Percentiles rank a stretch among this genome's conserved stretches.
Evolutionary conservation across 2,329 filamentous ascomycete genomes (phyloP).

Genomic region (Calonectria crousiana): DNA sequence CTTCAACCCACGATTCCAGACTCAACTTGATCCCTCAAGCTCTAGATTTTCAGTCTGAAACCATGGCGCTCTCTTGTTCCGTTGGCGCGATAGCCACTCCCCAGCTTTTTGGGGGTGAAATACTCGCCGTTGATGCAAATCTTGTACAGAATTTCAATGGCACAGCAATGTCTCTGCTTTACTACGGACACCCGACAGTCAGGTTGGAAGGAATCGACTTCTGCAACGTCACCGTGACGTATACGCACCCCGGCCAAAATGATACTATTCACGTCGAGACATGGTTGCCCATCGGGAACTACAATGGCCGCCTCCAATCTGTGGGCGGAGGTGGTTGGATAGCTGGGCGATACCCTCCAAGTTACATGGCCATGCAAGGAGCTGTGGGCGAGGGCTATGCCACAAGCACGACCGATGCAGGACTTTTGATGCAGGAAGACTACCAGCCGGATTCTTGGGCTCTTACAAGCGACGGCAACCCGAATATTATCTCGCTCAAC

Average conservation of each 20-base stretch:
- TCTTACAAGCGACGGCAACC: slow-evolving; percentile 34
- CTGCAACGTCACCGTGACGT: slow-evolving; percentile 46
- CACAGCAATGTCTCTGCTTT: neutral
- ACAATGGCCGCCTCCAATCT: slow-evolving; percentile 48
- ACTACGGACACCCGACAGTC: slow-evolving; percentile 10
- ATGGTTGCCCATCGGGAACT: slow-evolving; percentile 41
- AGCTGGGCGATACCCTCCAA: slow-evolving; percentile 35
- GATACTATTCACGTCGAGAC: slow-evolving; percentile 42
- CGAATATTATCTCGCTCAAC: slow-evolving; percentile 39
- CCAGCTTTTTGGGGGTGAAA: neutral
- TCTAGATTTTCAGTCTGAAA: neutral
- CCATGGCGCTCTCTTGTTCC: neutral
- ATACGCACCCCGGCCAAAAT: slow-evolving; percentile 31
- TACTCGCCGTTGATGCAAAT: neutral
- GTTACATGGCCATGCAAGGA: slow-evolving; percentile 33
- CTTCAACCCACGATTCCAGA: neutral
- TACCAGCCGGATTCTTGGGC: slow-evolving; percentile 1
- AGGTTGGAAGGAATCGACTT: slow-evolving; percentile 23
- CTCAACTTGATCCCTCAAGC: neutral
- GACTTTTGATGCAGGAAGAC: slow-evolving; percentile 5
- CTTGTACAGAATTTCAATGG: neutral
- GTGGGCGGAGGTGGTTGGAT: slow-evolving; percentile 48
- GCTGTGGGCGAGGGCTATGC: slow-evolving; percentile 35
- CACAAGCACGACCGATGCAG: slow-evolving; percentile 37
- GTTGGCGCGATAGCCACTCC: neutral